Percentiles rank a stretch among this genome's conserved stretches.
phyloP scores from a whole-genome alignment of 1,284 basidiomycete genomes.

The Cystobasidium pallidum region DNA sequence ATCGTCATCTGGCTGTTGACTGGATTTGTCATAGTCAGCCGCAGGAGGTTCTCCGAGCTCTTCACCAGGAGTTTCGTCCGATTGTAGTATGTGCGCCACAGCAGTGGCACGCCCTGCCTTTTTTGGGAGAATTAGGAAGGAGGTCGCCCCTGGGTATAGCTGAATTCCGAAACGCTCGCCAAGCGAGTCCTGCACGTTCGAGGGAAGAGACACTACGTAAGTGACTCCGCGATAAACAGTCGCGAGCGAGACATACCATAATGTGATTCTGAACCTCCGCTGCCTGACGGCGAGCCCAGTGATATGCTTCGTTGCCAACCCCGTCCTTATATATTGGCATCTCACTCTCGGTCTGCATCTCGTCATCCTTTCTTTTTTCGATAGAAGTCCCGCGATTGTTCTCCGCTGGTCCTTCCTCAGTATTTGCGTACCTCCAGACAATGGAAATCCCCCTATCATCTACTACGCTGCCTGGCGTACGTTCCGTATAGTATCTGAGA shows the following conservation, averaged over 20 bases:
- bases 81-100: slow-evolving; percentile 39
- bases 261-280: slow-evolving; percentile 89
- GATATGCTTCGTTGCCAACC: slow-evolving; percentile 47
- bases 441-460: slow-evolving; percentile 82
- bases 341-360: slow-evolving; percentile 50
- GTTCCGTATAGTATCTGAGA: slow-evolving; percentile 79
- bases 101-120: slow-evolving; percentile 39
- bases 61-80: slow-evolving; percentile 9
- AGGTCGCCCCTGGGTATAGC: slow-evolving; percentile 74
- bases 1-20: not conserved
- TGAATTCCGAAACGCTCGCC: slow-evolving; percentile 76
- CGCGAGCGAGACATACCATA: slow-evolving; percentile 60
- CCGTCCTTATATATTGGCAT: slow-evolving; percentile 47
- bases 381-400: not conserved
- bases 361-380: not conserved
- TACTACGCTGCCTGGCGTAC: slow-evolving; percentile 79
- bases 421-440: slow-evolving; percentile 79
- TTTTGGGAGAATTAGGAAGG: slow-evolving; percentile 75
- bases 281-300: slow-evolving; percentile 80
- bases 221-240: not conserved
- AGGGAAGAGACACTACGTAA: no score
- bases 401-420: not conserved
- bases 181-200: slow-evolving; percentile 59
- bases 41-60: slow-evolving; percentile 5
- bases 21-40: not conserved